These are phyloP conservation scores for Crithidia thermophila DNA, from an alignment of 208 protist species.

Conservation along the genomic window DNA sequence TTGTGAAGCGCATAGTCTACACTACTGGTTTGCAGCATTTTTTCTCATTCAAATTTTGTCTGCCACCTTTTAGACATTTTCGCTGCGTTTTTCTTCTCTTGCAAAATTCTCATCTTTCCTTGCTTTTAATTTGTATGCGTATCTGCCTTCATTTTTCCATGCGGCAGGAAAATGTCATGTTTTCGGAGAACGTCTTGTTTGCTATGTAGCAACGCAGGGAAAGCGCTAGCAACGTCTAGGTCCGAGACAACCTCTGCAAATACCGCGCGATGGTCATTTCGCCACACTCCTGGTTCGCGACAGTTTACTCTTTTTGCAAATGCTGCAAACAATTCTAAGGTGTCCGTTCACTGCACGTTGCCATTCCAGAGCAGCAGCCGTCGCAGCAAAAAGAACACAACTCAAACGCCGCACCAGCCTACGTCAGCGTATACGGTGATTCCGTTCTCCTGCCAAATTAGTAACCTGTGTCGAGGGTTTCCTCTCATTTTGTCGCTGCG, in stretches of 20 bases:
- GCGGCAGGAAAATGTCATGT: too few species aligned
- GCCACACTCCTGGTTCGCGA: constrained; percentile 15
- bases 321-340: background rate
- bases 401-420: background rate
- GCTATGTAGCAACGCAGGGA: background rate
- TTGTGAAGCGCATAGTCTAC: too few species aligned
- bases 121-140: too few species aligned
- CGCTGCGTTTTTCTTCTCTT: too few species aligned
- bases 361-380: constrained; percentile 14
- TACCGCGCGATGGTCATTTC: constrained; percentile 1
- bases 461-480: constrained; percentile 30
- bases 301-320: constrained; percentile 20
- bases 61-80: too few species aligned
- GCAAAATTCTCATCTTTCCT: too few species aligned
- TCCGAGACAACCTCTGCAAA: background rate
- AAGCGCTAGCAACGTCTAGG: background rate
- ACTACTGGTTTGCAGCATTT: too few species aligned
- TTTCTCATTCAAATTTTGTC: too few species aligned
- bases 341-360: constrained; percentile 30
- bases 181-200: background rate
- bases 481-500: constrained; percentile 25
- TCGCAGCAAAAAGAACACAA: constrained; percentile 2
- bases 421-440: background rate
- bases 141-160: too few species aligned
- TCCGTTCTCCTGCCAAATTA: constrained; percentile 38